Conservation (phyloP, 352 stramenopile species). For the Phytophthora podocarpi region DNA sequence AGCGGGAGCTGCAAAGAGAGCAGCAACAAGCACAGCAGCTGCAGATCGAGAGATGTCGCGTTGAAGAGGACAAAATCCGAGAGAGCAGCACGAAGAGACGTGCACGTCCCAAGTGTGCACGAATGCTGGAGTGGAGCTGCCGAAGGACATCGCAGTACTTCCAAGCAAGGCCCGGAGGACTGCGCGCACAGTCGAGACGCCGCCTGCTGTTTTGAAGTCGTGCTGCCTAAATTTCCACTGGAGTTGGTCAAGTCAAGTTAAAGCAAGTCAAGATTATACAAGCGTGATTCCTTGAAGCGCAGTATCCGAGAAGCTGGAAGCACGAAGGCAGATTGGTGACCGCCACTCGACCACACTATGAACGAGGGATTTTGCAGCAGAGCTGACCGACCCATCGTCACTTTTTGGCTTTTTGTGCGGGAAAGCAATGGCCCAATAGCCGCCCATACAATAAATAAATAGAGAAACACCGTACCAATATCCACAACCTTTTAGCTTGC, state of each 20-base stretch:
- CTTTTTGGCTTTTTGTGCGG: constrained; percentile 18
- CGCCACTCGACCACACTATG: constrained; percentile 8
- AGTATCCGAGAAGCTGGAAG: background rate
- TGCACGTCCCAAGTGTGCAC: constrained; percentile 22
- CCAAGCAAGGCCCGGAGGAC: constrained; percentile 12
- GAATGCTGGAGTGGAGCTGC: constrained; percentile 29
- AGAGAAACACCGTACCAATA: constrained; percentile 30
- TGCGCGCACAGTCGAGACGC: constrained; percentile 35
- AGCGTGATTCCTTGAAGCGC: constrained; percentile 1
- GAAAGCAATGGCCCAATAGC: background rate
- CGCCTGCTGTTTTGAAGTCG: constrained; percentile 45
- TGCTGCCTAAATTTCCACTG: background rate
- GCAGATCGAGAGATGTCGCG: constrained; percentile 23
- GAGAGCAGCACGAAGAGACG: background rate
- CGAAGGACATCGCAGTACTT: constrained; percentile 13
- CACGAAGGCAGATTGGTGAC: background rate
- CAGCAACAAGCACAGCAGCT: constrained; percentile 29
- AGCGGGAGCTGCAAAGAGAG: constrained; percentile 55
- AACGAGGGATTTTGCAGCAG: constrained; percentile 5
- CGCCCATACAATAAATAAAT: constrained; percentile 34
- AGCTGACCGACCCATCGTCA: constrained; percentile 11
- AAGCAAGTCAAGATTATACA: background rate
- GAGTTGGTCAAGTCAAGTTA: background rate
- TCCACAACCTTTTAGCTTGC: too few relatives aligned
- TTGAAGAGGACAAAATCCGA: constrained; percentile 1